Conservation (phyloP, 2,329 filamentous ascomycete genomes). For the Lomentospora prolificans region DNA sequence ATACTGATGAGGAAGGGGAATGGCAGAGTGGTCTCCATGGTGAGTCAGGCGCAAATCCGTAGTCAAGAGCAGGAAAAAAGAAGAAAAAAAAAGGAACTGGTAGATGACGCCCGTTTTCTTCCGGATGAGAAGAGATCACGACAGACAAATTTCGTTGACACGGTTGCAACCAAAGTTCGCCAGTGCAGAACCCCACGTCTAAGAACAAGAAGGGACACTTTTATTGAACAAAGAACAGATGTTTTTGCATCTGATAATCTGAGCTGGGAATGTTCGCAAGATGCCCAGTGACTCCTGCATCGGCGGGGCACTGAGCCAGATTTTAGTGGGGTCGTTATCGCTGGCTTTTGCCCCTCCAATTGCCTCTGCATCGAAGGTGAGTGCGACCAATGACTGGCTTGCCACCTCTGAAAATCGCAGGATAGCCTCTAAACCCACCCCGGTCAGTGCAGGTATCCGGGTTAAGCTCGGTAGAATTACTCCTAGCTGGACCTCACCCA, state of each 20-base stretch:
- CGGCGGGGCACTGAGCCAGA: conserved; percentile 1
- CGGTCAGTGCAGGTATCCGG: background rate
- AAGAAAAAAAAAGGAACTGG: background rate
- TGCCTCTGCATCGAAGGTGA: conserved; percentile 9
- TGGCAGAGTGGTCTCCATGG: conserved; percentile 55
- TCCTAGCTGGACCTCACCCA: background rate
- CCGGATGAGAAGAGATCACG: background rate
- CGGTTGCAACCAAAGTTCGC: background rate
- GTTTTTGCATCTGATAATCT: background rate
- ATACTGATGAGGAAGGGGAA: conserved; percentile 54
- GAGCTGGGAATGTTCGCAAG: background rate
- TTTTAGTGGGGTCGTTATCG: conserved; percentile 5
- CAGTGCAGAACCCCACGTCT: background rate
- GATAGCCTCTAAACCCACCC: background rate
- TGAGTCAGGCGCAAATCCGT: conserved; percentile 11
- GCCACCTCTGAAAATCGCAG: background rate
- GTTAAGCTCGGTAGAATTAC: background rate
- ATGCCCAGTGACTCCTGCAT: conserved; percentile 9
- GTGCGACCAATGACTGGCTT: background rate
- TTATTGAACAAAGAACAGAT: background rate
- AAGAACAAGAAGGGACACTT: background rate
- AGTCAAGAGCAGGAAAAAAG: background rate
- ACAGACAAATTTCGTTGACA: background rate
- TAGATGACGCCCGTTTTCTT: background rate
- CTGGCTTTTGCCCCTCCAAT: background rate